These are phyloP conservation scores for Rhizopus sp. DNA, from an alignment of 371 early-diverging fungal species.

Conservation along the genomic window DNA sequence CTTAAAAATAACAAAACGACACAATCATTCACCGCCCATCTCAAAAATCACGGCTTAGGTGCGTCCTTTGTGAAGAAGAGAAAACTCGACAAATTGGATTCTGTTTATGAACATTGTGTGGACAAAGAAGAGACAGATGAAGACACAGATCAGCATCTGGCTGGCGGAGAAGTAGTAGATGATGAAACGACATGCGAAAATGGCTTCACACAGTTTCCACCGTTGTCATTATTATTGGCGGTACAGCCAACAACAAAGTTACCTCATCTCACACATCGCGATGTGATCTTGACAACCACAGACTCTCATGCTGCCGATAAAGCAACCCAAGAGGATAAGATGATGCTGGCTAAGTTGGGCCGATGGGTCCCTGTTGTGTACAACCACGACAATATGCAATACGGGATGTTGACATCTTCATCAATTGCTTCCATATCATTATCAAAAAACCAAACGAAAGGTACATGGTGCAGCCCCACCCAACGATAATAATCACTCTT, in stretches of 20 bases:
- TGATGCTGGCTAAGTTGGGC: constrained; percentile 7
- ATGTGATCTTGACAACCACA: constrained; percentile 9
- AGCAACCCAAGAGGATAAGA: constrained; percentile 13
- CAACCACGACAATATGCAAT: constrained; percentile 9
- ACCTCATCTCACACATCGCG: constrained; percentile 10
- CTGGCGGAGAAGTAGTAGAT: constrained; percentile 5
- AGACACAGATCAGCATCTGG: constrained; percentile 15
- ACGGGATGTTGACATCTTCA: constrained; percentile 14
- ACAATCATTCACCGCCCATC: constrained; percentile 11
- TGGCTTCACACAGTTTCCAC: constrained; percentile 1
- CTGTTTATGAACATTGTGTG: constrained; percentile 18
- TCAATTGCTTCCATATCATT: constrained; percentile 16
- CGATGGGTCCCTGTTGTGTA: constrained; percentile 14
- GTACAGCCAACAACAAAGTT: not conserved
- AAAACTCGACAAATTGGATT: constrained; percentile 10
- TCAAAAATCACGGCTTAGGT: constrained; percentile 13
- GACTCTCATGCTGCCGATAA: constrained; percentile 10
- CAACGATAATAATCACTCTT: not conserved
- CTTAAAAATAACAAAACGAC: constrained; percentile 14
- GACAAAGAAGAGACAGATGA: constrained; percentile 19
- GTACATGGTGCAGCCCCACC: too few relatives aligned
- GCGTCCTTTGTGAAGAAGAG: constrained; percentile 7
- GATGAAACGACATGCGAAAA: not conserved
- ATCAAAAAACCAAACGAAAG: constrained; percentile 14
- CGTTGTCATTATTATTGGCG: constrained; percentile 1